Conservation (phyloP, 1,139 yeast genomes). For the Sugiyamaella sp. region DNA sequence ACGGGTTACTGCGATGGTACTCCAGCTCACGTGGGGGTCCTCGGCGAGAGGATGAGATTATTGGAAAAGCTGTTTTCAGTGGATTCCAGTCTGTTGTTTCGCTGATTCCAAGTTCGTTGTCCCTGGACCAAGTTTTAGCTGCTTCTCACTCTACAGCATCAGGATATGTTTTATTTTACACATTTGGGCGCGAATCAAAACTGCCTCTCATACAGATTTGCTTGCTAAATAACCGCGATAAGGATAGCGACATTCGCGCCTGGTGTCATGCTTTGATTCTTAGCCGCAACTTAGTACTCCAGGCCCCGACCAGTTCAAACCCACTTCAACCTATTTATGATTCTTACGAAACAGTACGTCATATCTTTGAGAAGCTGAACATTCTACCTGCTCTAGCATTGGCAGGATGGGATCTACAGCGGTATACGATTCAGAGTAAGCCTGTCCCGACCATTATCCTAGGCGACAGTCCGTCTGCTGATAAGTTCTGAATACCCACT, state of each 20-base stretch:
- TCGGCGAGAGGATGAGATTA: conserved; percentile 21
- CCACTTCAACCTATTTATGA: conserved; percentile 31
- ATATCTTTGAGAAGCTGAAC: conserved; percentile 34
- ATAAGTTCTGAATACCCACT: conserved; percentile 11
- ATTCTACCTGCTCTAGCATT: conserved; percentile 30
- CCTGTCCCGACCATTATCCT: conserved; percentile 30
- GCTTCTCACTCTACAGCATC: conserved; percentile 27
- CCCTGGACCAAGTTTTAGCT: conserved; percentile 25
- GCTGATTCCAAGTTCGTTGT: conserved; percentile 18
- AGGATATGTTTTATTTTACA: conserved; percentile 34
- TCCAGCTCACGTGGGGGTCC: conserved; percentile 16
- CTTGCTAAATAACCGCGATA: conserved; percentile 26
- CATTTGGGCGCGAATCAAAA: neutral
- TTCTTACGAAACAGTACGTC: conserved; percentile 29
- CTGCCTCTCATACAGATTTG: conserved; percentile 29
- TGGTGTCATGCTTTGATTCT: conserved; percentile 42
- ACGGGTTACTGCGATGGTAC: conserved; percentile 39
- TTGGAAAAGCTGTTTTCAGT: conserved; percentile 33
- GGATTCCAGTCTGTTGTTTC: conserved; percentile 29
- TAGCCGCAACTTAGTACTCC: conserved; percentile 27
- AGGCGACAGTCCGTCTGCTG: conserved; percentile 6
- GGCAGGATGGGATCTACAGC: conserved; percentile 38
- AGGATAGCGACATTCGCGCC: conserved; percentile 34
- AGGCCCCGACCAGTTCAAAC: neutral
- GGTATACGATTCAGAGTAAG: conserved; percentile 30